Conservation (phyloP, 83 land plant species). For the Picea abies region DNA sequence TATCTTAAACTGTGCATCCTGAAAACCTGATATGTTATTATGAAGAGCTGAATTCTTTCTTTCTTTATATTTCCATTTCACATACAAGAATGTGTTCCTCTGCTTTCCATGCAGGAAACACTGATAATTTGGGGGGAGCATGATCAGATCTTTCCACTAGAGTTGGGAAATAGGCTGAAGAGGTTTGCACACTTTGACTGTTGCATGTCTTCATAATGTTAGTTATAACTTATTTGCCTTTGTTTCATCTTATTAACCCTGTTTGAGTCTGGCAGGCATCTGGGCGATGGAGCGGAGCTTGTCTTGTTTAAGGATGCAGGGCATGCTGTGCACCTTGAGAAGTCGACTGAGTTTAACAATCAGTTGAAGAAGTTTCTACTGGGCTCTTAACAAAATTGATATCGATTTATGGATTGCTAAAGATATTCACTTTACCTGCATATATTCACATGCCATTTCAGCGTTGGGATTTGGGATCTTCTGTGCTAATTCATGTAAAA, state of each 20-base stretch:
- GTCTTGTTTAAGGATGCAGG: slow-evolving; percentile 61
- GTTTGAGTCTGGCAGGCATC: slow-evolving; percentile 48
- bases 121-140: slow-evolving; percentile 69
- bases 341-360: slow-evolving; percentile 41
- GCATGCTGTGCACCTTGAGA: slow-evolving; percentile 61
- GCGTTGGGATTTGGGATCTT: too few species aligned
- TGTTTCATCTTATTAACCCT: neutral
- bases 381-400: slow-evolving; percentile 7
- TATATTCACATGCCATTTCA: too few species aligned
- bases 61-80: neutral
- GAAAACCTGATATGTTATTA: too few species aligned
- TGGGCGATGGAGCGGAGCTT: slow-evolving; percentile 47
- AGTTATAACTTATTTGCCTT: neutral
- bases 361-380: slow-evolving; percentile 50
- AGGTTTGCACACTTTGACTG: slow-evolving; percentile 25
- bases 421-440: too few species aligned
- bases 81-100: neutral
- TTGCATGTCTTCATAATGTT: neutral
- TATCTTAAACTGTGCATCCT: neutral
- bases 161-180: slow-evolving; percentile 56
- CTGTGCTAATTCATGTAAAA: too few species aligned
- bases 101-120: slow-evolving; percentile 40
- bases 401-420: too few species aligned
- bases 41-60: neutral
- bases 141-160: slow-evolving; percentile 61